Percentiles rank a stretch among this genome's conserved stretches.
Evolutionary conservation across 495 filamentous ascomycete genomes (phyloP).

Genomic region (Neurospora sp.): DNA sequence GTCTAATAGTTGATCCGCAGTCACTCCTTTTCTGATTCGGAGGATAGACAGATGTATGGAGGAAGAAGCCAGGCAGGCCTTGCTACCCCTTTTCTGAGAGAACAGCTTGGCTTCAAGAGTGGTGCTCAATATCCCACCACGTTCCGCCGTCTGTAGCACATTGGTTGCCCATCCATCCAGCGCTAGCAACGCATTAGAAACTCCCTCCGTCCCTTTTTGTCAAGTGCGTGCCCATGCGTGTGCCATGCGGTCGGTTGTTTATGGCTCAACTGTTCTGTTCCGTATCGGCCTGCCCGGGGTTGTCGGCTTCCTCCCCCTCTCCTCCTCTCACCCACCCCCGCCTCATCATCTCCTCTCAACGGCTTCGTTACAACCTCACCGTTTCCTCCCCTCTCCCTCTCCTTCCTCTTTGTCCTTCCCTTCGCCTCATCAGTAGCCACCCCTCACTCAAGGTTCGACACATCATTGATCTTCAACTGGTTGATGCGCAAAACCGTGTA

Average conservation of each 20-base stretch:
- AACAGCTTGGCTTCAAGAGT: neutral
- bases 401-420: neutral
- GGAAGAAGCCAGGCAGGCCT: neutral
- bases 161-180: neutral
- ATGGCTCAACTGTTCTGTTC: neutral
- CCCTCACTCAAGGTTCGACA: neutral
- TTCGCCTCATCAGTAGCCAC: neutral
- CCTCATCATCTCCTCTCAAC: neutral
- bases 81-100: neutral
- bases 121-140: neutral
- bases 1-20: neutral
- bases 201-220: neutral
- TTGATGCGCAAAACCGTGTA: slow-evolving; percentile 79
- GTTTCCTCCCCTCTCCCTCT: neutral
- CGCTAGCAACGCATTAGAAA: neutral
- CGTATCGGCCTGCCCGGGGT: neutral
- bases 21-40: neutral
- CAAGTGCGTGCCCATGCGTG: neutral
- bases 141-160: neutral
- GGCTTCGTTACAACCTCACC: neutral
- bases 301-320: neutral
- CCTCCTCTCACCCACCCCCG: neutral
- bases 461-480: slow-evolving; percentile 54
- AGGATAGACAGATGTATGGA: neutral
- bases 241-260: neutral